A percentile compares a stretch with the other conserved stretches of the same genome.
phyloP scores from a whole-genome alignment of 2,329 filamentous ascomycete species.

The Chrysosphaeria jannelii region DNA sequence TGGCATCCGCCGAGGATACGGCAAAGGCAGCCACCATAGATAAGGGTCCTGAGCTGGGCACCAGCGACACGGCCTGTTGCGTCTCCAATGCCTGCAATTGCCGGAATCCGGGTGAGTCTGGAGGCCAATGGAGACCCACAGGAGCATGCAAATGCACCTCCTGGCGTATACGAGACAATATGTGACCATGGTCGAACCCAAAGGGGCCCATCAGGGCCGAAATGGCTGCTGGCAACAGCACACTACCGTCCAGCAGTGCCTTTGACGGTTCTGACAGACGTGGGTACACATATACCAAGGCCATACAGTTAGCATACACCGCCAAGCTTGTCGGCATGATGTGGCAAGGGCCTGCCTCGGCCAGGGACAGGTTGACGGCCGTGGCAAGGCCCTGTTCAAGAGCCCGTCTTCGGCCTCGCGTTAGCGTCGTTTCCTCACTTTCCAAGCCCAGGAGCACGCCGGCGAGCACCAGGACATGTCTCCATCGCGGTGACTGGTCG shows the following conservation, averaged over 20 bases:
- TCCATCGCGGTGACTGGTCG: slow-evolving; percentile 37
- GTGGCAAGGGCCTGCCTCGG: slow-evolving; percentile 9
- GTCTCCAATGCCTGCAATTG: slow-evolving; percentile 26
- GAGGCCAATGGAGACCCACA: slow-evolving; percentile 29
- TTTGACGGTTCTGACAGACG: slow-evolving; percentile 30
- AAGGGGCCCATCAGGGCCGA: slow-evolving; percentile 38
- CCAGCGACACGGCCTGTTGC: slow-evolving; percentile 10
- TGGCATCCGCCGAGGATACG: no score
- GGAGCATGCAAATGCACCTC: slow-evolving; percentile 13
- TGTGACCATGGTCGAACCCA: slow-evolving; percentile 47
- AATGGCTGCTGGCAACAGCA: slow-evolving; percentile 37
- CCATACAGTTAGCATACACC: slow-evolving; percentile 28
- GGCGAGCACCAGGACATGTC: slow-evolving; percentile 52
- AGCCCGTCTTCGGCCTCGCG: slow-evolving; percentile 28
- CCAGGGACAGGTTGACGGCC: slow-evolving; percentile 49
- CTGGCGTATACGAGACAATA: slow-evolving; percentile 35
- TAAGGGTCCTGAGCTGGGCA: slow-evolving; percentile 35
- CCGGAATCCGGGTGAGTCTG: slow-evolving; percentile 25
- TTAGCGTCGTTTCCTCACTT: slow-evolving; percentile 30
- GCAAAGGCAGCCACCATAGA: slow-evolving; percentile 33
- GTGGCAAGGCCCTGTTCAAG: slow-evolving; percentile 44
- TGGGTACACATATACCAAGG: slow-evolving; percentile 50
- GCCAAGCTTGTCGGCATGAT: slow-evolving; percentile 12
- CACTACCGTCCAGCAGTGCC: slow-evolving; percentile 30
- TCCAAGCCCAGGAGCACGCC: slow-evolving; percentile 56